phyloP scores from a whole-genome alignment of 1,284 basidiomycete species.

The Albatrellus sp. region DNA sequence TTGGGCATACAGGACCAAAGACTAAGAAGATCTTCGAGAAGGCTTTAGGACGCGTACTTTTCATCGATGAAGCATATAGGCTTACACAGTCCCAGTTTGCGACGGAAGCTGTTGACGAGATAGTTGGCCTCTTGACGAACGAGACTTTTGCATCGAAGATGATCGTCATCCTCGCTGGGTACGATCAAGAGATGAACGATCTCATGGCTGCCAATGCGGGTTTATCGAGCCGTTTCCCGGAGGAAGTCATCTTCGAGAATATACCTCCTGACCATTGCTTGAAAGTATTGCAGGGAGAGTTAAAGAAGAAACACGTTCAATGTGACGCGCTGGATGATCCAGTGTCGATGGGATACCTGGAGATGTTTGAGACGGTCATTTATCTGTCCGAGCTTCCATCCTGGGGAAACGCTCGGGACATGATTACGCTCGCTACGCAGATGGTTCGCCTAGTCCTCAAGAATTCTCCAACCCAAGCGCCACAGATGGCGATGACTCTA shows the following conservation, averaged over 20 bases:
- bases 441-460: background rate
- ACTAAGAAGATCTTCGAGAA: constrained; percentile 42
- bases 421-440: background rate
- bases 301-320: constrained; percentile 28
- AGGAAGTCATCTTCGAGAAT: constrained; percentile 41
- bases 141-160: constrained; percentile 42
- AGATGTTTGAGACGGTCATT: constrained; percentile 25
- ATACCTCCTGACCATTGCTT: constrained; percentile 38
- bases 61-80: constrained; percentile 57
- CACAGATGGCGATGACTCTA: constrained; percentile 7
- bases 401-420: constrained; percentile 13
- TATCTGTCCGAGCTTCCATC: constrained; percentile 31
- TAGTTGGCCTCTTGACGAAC: constrained; percentile 49
- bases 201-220: constrained; percentile 46
- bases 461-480: background rate
- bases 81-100: constrained; percentile 46
- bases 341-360: constrained; percentile 17
- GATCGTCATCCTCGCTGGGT: constrained; percentile 55
- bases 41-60: constrained; percentile 49
- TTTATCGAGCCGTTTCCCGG: constrained; percentile 54
- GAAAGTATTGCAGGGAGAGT: constrained; percentile 31
- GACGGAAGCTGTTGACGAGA: constrained; percentile 55
- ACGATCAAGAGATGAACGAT: constrained; percentile 51
- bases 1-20: constrained; percentile 59
- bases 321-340: constrained; percentile 25